Conservation (phyloP, 148 eudicot genomes). For the Dysphania ambrosioides region DNA sequence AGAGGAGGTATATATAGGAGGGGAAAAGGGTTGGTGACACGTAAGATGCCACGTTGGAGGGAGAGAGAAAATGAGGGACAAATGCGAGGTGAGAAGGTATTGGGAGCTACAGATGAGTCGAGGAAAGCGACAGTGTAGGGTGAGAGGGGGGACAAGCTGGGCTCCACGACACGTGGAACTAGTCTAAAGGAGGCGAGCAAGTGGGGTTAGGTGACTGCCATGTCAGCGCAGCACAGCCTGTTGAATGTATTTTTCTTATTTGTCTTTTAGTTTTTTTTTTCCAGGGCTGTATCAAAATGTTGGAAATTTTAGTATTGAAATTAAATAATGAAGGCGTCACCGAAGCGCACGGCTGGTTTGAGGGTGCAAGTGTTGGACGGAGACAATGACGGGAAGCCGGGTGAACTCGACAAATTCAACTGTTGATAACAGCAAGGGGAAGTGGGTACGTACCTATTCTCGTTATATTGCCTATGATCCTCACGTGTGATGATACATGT, state of each 20-base stretch:
- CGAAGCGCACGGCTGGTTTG: constrained; percentile 37
- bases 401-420: constrained; percentile 25
- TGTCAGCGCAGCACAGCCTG: constrained; percentile 33
- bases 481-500: constrained; percentile 17
- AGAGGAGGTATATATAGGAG: constrained; percentile 26
- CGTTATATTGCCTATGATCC: too few species aligned
- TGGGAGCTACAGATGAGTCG: constrained; percentile 26
- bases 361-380: constrained; percentile 23
- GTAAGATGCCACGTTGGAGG: constrained; percentile 35
- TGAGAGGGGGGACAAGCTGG: constrained; percentile 39
- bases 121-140: constrained; percentile 35
- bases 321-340: constrained; percentile 7
- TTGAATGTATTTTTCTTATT: neutral
- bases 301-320: neutral
- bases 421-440: too few species aligned
- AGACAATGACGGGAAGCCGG: constrained; percentile 25
- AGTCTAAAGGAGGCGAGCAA: constrained; percentile 20
- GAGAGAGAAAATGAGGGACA: constrained; percentile 30
- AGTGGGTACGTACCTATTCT: too few species aligned
- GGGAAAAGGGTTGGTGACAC: constrained; percentile 20
- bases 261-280: neutral
- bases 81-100: constrained; percentile 44
- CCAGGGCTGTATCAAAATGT: too few species aligned
- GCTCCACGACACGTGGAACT: constrained; percentile 38
- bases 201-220: constrained; percentile 37